phyloP scores from a whole-genome alignment of 345 rosid species.

The Salix purpurea region DNA sequence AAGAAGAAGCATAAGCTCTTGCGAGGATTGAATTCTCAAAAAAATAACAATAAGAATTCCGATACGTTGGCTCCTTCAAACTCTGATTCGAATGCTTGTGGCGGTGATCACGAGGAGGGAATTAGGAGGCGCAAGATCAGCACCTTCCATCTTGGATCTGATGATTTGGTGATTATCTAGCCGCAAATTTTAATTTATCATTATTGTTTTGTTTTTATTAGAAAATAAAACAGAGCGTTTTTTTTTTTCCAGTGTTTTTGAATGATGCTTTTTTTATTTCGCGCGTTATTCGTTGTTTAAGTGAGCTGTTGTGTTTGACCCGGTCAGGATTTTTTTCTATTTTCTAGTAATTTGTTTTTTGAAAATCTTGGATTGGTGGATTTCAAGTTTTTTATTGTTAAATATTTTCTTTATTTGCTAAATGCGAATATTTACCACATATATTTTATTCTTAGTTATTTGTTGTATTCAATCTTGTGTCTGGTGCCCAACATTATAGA shows the following conservation, averaged over 20 bases:
- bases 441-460: conserved; percentile 29
- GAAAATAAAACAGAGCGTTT: background rate
- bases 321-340: conserved; percentile 8
- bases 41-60: conserved; percentile 18
- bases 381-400: background rate
- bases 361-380: conserved; percentile 28
- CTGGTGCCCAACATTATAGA: conserved; percentile 33
- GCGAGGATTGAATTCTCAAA: conserved; percentile 55
- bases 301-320: conserved; percentile 34
- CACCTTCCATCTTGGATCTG: conserved; percentile 47
- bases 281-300: conserved; percentile 44
- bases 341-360: conserved; percentile 26
- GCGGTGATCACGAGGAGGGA: conserved; percentile 34
- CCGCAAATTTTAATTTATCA: background rate
- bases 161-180: conserved; percentile 39
- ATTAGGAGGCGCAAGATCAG: conserved; percentile 37
- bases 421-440: conserved; percentile 12
- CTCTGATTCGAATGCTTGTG: conserved; percentile 42
- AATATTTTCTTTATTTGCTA: conserved; percentile 22
- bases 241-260: background rate
- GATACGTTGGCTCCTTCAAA: background rate
- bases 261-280: conserved; percentile 32
- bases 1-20: conserved; percentile 71
- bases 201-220: too few species aligned
- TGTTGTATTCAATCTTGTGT: conserved; percentile 27